phyloP scores from a whole-genome alignment of 2,329 filamentous ascomycete species.

The Exophiala oligosperma region DNA sequence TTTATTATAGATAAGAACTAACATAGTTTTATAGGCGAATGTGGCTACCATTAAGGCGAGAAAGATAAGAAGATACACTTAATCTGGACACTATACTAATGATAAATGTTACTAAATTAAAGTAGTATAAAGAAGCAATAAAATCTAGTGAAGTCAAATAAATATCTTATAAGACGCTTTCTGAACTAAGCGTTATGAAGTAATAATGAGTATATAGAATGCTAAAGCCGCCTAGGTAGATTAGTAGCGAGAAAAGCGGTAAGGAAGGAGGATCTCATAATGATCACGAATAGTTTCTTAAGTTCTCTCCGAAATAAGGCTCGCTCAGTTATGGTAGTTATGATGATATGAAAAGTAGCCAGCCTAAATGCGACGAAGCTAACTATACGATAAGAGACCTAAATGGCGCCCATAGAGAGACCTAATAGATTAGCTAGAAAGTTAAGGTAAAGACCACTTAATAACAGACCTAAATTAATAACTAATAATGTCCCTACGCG shows the following conservation, averaged over 20 bases:
- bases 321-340: not conserved
- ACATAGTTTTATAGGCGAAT: not conserved
- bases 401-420: not conserved
- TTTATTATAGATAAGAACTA: not conserved
- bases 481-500: not conserved
- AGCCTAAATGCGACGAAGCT: not conserved
- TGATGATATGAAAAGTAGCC: not conserved
- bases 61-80: not conserved
- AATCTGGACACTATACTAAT: not conserved
- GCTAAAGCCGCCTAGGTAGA: not conserved
- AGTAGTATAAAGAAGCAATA: not conserved
- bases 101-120: not conserved
- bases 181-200: not conserved
- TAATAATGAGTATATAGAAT: not conserved
- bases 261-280: not conserved
- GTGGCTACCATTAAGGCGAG: not conserved
- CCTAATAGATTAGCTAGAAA: not conserved
- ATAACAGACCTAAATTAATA: not conserved
- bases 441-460: conserved; percentile 1
- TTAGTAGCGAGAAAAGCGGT: not conserved
- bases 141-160: not conserved
- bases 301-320: not conserved
- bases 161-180: conserved; percentile 1
- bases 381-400: not conserved
- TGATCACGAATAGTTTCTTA: not conserved